These are phyloP conservation scores for Sporobolomyces roseus DNA, from an alignment of 768 basidiomycete genomes.

Conservation along the genomic window DNA sequence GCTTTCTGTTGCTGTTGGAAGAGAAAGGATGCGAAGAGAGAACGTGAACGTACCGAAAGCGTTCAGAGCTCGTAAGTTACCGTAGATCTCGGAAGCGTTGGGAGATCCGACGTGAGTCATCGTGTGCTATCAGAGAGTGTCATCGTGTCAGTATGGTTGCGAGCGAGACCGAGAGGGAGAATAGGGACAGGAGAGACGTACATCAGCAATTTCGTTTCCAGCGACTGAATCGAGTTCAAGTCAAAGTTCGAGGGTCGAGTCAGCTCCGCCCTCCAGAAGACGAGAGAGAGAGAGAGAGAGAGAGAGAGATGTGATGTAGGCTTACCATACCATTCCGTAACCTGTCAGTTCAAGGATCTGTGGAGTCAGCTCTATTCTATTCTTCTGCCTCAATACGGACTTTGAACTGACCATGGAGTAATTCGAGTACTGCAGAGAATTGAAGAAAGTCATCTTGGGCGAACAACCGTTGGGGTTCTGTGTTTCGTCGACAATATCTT, in stretches of 20 bases:
- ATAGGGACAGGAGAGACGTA: conserved; percentile 50
- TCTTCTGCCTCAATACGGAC: background rate
- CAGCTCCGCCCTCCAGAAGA: no score
- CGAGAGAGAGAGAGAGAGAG: no score
- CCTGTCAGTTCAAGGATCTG: background rate
- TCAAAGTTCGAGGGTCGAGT: no score
- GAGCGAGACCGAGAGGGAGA: background rate
- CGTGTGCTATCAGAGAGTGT: conserved; percentile 48
- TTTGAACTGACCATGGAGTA: conserved; percentile 49
- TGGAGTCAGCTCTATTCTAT: no score
- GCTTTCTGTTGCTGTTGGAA: background rate
- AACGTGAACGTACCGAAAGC: conserved; percentile 54
- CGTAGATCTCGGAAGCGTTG: conserved; percentile 61
- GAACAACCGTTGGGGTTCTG: conserved; percentile 53
- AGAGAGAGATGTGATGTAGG: conserved; percentile 54
- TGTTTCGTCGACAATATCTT: background rate
- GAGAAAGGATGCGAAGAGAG: conserved; percentile 41
- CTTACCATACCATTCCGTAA: conserved; percentile 29
- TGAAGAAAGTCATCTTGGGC: conserved; percentile 74
- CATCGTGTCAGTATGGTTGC: background rate
- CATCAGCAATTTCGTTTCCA: conserved; percentile 77
- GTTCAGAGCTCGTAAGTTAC: conserved; percentile 73
- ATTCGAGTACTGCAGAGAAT: conserved; percentile 68
- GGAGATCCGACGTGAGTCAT: conserved; percentile 66
- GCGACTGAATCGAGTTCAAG: conserved; percentile 58